These are phyloP conservation scores for Pyrus communis DNA, from an alignment of 306 rosid species.

Conservation along the genomic window DNA sequence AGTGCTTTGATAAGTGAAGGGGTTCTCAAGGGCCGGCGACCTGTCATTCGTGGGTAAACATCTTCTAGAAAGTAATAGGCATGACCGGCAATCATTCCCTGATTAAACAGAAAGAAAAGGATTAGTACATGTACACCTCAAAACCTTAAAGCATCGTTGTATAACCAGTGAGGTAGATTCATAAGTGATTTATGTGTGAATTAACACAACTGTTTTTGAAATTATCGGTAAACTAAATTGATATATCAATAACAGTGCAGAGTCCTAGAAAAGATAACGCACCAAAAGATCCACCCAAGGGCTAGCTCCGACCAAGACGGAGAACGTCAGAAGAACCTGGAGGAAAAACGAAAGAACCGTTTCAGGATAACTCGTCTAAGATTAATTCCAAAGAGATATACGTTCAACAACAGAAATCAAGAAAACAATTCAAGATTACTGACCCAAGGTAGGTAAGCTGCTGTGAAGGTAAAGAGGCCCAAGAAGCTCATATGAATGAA, in stretches of 20 bases:
- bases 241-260: not conserved
- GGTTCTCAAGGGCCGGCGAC: constrained; percentile 74
- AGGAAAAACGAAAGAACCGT: not conserved
- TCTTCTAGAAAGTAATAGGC: constrained; percentile 93
- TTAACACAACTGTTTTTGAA: not conserved
- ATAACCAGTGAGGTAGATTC: not conserved
- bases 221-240: not conserved
- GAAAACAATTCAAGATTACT: constrained; percentile 19
- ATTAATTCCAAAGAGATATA: not conserved
- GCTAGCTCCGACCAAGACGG: constrained; percentile 94
- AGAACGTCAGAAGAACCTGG: constrained; percentile 89
- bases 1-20: constrained; percentile 85
- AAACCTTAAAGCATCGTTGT: not conserved
- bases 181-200: not conserved
- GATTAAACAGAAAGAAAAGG: not conserved
- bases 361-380: not conserved
- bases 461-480: constrained; percentile 90
- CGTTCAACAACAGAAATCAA: constrained; percentile 4
- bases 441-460: constrained; percentile 98
- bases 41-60: constrained; percentile 89
- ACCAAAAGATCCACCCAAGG: constrained; percentile 98
- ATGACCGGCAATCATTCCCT: constrained; percentile 99
- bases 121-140: not conserved
- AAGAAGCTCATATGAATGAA: constrained; percentile 94
- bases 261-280: constrained; percentile 9